Percentiles rank a stretch among this genome's conserved stretches.
These are phyloP conservation scores for Pichia exigua DNA, from an alignment of 805 yeast genomes.

Conservation along the genomic window DNA sequence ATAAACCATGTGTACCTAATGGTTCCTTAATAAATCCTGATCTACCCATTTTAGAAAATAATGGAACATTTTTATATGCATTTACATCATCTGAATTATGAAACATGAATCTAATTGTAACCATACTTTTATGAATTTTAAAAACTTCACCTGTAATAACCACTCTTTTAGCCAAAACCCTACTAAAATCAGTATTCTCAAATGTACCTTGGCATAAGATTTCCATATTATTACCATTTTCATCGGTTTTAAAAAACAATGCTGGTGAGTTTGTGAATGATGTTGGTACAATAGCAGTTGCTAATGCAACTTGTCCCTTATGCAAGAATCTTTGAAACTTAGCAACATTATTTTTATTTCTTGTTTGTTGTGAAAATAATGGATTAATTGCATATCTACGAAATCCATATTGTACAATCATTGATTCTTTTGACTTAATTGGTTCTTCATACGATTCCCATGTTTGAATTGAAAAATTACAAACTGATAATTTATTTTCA, in stretches of 20 bases:
- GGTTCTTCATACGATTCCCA: slow-evolving; percentile 91
- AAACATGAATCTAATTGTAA: slow-evolving; percentile 95
- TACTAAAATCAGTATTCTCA: slow-evolving; percentile 73
- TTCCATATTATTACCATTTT: slow-evolving; percentile 33
- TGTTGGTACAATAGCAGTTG: slow-evolving; percentile 84
- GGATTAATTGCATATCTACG: slow-evolving; percentile 82
- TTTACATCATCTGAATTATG: slow-evolving; percentile 84
- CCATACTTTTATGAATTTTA: slow-evolving; percentile 86
- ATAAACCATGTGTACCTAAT: slow-evolving; percentile 97
- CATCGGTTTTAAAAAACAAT: slow-evolving; percentile 60
- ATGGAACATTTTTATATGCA: slow-evolving; percentile 84
- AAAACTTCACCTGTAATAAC: slow-evolving; percentile 91
- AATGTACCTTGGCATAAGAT: slow-evolving; percentile 88
- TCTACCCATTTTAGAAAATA: slow-evolving; percentile 89
- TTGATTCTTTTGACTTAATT: slow-evolving; percentile 69
- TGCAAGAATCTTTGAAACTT: slow-evolving; percentile 80
- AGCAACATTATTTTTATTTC: slow-evolving; percentile 77
- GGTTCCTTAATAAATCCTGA: slow-evolving; percentile 91
- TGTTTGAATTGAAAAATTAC: slow-evolving; percentile 72
- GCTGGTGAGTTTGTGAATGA: slow-evolving; percentile 81
- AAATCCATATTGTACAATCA: slow-evolving; percentile 89
- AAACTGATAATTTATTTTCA: slow-evolving; percentile 80
- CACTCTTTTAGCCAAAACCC: slow-evolving; percentile 81
- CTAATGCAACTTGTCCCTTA: slow-evolving; percentile 64
- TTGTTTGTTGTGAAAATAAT: slow-evolving; percentile 68